Evolutionary conservation across 2,329 filamentous ascomycete genomes (phyloP), one percentile per base, ranked within the genome.

Genomic region (Xylaria sp.): DNA sequence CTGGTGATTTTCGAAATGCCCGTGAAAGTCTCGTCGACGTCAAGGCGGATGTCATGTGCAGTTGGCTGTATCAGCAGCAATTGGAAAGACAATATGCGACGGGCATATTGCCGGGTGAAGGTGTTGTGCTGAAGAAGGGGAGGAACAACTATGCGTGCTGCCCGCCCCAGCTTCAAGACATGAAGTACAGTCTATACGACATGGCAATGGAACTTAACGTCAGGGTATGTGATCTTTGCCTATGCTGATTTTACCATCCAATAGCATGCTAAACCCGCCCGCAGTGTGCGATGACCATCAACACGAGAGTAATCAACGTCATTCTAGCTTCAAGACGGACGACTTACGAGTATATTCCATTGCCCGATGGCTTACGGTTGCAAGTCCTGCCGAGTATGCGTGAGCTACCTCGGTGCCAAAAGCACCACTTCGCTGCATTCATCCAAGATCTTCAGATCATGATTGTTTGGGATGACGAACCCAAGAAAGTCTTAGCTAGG

Each of bases 371-470:
- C 3, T 81, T 90, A 20, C 85, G 85, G 29, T 78, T 91, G 6
- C 89, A 92, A 73, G 85, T 91, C 4, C 79, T 91, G 25, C 84
- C 84, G 1, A 84, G 83, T 55, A 84, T 90, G 63, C 79, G 81
- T 2, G 83, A 86, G 55, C 79, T 92, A 4, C 85, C 86, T 0
- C 77, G 81, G 27, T 90, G 87, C 71, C 84, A 89, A 73, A 88
- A 89, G 74, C 87, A 89, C 77, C 87, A 90, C 67, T 89, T 88
- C 72, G 87, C 86, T n/a, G 87, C 88, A 9, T 90, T 90, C 74
- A 85, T 90, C 58, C 81, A 84, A 66, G 86, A 89, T 69, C 79
- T 82, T n/a, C 81, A 81, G 49, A 80, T 89, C 44, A 76, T 90
- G n/a, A 80, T 89, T 5, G 86, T 89, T 27, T 90, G 88, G 88